These are phyloP conservation scores for Talaromyces amestolkiae DNA, from an alignment of 2,329 filamentous ascomycete genomes.

Conservation along the genomic window DNA sequence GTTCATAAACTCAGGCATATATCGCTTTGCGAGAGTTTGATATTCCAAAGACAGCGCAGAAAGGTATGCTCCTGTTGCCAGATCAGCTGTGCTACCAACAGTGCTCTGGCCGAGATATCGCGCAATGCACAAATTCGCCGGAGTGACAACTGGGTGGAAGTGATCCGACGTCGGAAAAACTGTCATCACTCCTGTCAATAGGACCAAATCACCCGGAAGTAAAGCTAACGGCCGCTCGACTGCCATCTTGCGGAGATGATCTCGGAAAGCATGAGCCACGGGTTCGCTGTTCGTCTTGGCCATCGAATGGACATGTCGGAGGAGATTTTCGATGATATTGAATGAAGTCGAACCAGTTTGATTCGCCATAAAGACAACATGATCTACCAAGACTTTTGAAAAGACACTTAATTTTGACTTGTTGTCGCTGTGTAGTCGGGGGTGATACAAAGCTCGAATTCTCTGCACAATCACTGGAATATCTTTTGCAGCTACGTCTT, in stretches of 20 bases:
- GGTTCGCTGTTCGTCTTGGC: constrained; percentile 79
- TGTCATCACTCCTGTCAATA: constrained; percentile 78
- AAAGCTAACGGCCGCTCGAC: constrained; percentile 53
- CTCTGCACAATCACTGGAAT: constrained; percentile 79
- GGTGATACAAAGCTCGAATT: constrained; percentile 88
- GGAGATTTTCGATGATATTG: constrained; percentile 69
- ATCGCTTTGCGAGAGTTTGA: constrained; percentile 78
- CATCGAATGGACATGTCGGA: constrained; percentile 89
- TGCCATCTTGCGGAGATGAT: constrained; percentile 61
- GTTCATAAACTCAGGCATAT: constrained; percentile 82
- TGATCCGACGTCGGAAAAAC: constrained; percentile 96
- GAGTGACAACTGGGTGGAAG: constrained; percentile 92
- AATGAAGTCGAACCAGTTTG: constrained; percentile 57
- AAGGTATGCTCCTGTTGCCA: constrained; percentile 74
- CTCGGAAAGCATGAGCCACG: constrained; percentile 73
- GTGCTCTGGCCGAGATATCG: constrained; percentile 78
- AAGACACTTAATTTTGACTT: constrained; percentile 71
- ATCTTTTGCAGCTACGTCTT: constrained; percentile 61
- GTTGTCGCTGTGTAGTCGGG: constrained; percentile 79
- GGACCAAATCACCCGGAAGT: constrained; percentile 68
- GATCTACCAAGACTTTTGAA: constrained; percentile 49
- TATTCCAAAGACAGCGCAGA: constrained; percentile 77
- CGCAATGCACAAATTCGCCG: constrained; percentile 78
- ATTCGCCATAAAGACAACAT: constrained; percentile 59
- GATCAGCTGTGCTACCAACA: constrained; percentile 63